Conservation (phyloP, 2,329 filamentous ascomycete species). For the Botrytis pseudocinerea region DNA sequence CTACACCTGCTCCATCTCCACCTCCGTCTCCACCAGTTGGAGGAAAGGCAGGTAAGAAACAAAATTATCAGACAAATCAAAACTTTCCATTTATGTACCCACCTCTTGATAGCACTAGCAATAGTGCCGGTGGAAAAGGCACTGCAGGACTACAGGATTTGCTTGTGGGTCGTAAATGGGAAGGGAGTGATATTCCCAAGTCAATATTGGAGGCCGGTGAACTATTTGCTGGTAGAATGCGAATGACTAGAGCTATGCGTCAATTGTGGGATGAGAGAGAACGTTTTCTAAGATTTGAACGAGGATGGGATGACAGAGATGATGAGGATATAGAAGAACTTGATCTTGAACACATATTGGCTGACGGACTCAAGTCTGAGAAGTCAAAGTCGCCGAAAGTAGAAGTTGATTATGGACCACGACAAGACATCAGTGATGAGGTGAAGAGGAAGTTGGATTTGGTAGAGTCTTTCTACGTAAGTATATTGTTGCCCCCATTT, state of each 20-base stretch:
- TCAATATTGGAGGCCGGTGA: slow-evolving; percentile 95
- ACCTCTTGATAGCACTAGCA: slow-evolving; percentile 83
- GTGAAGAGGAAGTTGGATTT: slow-evolving; percentile 66
- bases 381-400: slow-evolving; percentile 44
- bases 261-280: slow-evolving; percentile 96
- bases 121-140: slow-evolving; percentile 87
- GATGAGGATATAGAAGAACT: slow-evolving; percentile 46
- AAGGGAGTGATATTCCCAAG: slow-evolving; percentile 89
- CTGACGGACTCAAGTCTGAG: slow-evolving; percentile 46
- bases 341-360: slow-evolving; percentile 46
- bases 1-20: slow-evolving; percentile 94
- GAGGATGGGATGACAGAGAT: slow-evolving; percentile 70
- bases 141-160: slow-evolving; percentile 75
- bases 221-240: slow-evolving; percentile 84
- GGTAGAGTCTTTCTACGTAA: slow-evolving; percentile 83
- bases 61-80: slow-evolving; percentile 99
- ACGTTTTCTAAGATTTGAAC: slow-evolving; percentile 85
- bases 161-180: slow-evolving; percentile 82
- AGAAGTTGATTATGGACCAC: slow-evolving; percentile 54
- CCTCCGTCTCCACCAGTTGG: slow-evolving; percentile 85
- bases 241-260: slow-evolving; percentile 86
- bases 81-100: slow-evolving; percentile 98
- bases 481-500: slow-evolving; percentile 42
- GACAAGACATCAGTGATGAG: slow-evolving; percentile 51
- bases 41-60: slow-evolving; percentile 94